Conservation (phyloP, 2,329 filamentous ascomycete genomes). For the Trichoderma endophyticum region DNA sequence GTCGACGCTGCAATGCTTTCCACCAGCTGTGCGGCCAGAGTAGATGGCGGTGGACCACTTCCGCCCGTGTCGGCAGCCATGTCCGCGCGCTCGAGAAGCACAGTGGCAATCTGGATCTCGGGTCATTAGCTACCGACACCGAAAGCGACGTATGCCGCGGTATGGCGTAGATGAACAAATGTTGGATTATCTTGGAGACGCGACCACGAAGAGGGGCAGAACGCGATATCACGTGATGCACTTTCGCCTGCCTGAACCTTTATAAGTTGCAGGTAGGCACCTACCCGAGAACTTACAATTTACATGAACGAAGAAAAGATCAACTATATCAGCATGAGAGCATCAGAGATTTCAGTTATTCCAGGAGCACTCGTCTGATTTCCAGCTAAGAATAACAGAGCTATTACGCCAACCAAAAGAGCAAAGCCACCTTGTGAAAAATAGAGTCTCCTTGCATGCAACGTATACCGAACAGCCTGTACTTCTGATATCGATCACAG, state of each 20-base stretch:
- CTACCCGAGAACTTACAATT: background rate
- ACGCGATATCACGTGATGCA: slow-evolving; percentile 26
- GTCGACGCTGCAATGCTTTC: slow-evolving; percentile 69
- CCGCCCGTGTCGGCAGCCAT: slow-evolving; percentile 22
- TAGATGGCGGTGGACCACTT: slow-evolving; percentile 62
- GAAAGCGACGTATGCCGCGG: slow-evolving; percentile 14
- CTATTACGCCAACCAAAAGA: background rate
- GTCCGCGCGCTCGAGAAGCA: slow-evolving; percentile 18
- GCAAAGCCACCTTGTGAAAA: background rate
- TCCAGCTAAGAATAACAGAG: background rate
- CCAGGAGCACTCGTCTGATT: background rate
- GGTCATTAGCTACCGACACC: slow-evolving; percentile 32
- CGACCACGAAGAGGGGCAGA: slow-evolving; percentile 19
- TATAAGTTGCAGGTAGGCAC: background rate
- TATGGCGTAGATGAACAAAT: background rate
- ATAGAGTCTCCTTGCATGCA: background rate
- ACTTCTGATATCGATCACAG: background rate
- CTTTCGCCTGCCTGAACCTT: background rate
- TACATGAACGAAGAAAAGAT: background rate
- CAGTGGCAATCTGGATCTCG: slow-evolving; percentile 24
- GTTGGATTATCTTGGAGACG: slow-evolving; percentile 15
- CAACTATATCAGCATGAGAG: background rate
- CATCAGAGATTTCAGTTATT: background rate
- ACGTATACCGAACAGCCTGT: background rate
- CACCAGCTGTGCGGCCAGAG: slow-evolving; percentile 82